Evolutionary conservation across 1,284 basidiomycete species (phyloP), one percentile per base, ranked within the genome.

Genomic region (Puccinia triticina): DNA sequence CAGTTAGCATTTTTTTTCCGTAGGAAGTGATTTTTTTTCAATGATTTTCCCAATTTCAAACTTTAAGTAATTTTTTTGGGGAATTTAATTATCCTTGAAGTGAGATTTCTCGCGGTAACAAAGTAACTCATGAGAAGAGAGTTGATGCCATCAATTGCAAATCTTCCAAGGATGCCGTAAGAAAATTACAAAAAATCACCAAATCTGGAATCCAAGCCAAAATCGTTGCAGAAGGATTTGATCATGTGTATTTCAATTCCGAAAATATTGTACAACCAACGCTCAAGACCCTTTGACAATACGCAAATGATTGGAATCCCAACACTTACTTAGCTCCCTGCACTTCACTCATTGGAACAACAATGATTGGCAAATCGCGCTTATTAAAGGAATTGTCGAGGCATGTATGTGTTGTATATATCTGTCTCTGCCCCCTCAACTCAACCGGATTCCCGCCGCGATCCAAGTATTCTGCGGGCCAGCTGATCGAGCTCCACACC

Each of bases 351-450:
- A 34, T 61, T 32, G 57, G n/a, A 32, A 23, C 57, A 29, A 11
- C 57, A 32, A 61, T 61, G 57, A 32, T 11, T 61, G 57, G 57
- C 4, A 61, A 61, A 61, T 26, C 57, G 4, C 57, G 57, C 2
- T 26, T 61, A 29, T 61, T 61, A 29, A 61, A 32, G 57, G 57
- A 61, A 16, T 61, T 61, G 10, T 61, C 57, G 3, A 32, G 26
- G 57, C 57, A 32, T 29, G 26, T 34, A 61, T 61, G 57, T 61
- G 57, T 61, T 61, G 57, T 61, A 23, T 61, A 61, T 32, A 32
- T 61, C 26, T 61, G 57, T 29, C 14, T 61, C n/a, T 4, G 57
- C 26, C 29, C 57, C 18, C 10, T 3, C 5, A 32, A 29, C 1
- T 61, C 26, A 32, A 0, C 1, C 8, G 14, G 26, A 1, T 32